A percentile compares a stretch with the other conserved stretches of the same genome.
Evolutionary conservation across 2,329 filamentous ascomycete genomes (phyloP).

Genomic region (Microascus cirrosus): DNA sequence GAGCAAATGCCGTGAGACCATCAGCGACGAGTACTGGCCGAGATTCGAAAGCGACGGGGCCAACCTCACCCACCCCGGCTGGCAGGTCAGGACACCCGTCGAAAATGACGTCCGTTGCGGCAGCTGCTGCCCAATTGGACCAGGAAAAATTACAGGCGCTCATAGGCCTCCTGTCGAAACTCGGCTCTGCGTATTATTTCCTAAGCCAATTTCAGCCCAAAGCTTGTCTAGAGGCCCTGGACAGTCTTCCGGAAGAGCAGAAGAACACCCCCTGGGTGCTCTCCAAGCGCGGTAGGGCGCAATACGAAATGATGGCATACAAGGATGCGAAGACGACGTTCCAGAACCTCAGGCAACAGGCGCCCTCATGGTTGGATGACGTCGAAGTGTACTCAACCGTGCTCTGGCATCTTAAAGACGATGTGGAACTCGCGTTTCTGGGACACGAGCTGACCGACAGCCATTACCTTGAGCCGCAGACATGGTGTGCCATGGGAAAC

Average conservation of each 20-base stretch:
- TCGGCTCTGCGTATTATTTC: slow-evolving; percentile 10
- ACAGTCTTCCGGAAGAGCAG: slow-evolving; percentile 9
- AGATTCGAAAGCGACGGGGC: not conserved
- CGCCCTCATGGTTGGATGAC: slow-evolving; percentile 11
- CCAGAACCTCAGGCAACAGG: slow-evolving; percentile 7
- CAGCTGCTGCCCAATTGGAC: slow-evolving; percentile 1
- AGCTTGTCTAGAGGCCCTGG: slow-evolving; percentile 8
- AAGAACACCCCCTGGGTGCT: slow-evolving; percentile 12
- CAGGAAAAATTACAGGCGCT: slow-evolving; percentile 5
- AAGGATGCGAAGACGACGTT: slow-evolving; percentile 10
- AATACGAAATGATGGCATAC: slow-evolving; percentile 11
- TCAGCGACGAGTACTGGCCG: not conserved
- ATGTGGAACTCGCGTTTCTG: slow-evolving; percentile 10
- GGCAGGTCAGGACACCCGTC: slow-evolving; percentile 1
- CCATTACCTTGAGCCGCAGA: slow-evolving; percentile 9
- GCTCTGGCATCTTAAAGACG: slow-evolving; percentile 13
- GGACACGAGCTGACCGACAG: slow-evolving; percentile 11
- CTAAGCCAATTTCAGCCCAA: slow-evolving; percentile 10
- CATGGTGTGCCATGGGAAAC: slow-evolving; percentile 11
- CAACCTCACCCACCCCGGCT: slow-evolving; percentile 1
- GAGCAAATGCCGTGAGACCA: not conserved
- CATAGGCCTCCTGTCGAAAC: slow-evolving; percentile 7
- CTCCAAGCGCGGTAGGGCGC: slow-evolving; percentile 10
- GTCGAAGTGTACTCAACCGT: slow-evolving; percentile 12
- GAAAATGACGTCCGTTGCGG: slow-evolving; percentile 1